These are phyloP conservation scores for Withania somnifera DNA, from an alignment of 305 asterid species.

Conservation along the genomic window DNA sequence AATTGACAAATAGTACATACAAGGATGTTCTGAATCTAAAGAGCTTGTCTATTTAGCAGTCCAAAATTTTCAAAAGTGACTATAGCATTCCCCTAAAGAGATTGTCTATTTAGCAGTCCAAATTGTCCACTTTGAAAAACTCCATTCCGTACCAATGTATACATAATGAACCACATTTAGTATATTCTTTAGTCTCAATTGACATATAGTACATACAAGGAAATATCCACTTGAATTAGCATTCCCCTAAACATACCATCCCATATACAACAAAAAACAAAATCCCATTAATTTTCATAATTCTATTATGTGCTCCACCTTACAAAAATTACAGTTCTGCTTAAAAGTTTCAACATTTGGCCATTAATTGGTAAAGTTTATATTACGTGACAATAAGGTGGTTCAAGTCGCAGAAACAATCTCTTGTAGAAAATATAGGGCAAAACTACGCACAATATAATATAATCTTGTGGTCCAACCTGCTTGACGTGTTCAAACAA, in stretches of 20 bases:
- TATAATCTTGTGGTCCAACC: too few species aligned
- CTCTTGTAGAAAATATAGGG: too few species aligned
- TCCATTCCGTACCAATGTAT: neutral
- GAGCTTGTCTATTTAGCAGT: neutral
- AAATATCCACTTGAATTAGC: neutral
- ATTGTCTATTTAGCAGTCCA: neutral
- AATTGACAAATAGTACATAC: neutral
- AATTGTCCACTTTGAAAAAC: neutral
- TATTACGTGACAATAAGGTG: too few species aligned
- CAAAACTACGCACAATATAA: too few species aligned
- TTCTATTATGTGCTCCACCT: neutral
- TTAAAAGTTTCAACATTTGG: neutral
- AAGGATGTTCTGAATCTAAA: neutral
- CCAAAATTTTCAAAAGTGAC: neutral
- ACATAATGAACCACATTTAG: neutral
- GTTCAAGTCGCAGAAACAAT: too few species aligned
- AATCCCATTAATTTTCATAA: neutral
- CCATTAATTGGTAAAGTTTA: neutral
- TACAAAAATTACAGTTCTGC: neutral
- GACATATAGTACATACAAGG: neutral
- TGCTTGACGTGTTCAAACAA: neutral
- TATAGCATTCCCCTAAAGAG: neutral
- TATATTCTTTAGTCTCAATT: neutral
- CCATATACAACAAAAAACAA: neutral
- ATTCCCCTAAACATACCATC: neutral